A percentile compares a stretch with the other conserved stretches of the same genome.
Evolutionary conservation across 345 rosid genomes (phyloP).

Genomic region (Brassica carinata): DNA sequence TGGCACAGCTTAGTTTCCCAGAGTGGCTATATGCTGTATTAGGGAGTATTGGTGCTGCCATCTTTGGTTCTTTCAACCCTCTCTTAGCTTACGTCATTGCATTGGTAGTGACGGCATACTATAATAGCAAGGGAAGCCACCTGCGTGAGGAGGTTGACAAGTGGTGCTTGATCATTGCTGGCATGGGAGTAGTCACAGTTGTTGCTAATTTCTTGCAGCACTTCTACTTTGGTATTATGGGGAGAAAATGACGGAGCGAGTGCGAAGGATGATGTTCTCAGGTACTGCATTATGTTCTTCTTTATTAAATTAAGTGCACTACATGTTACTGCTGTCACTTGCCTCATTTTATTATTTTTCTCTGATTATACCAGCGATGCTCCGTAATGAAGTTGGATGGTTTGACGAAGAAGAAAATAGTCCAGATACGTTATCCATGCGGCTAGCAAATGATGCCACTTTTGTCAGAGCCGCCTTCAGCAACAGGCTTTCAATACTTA

Average conservation of each 20-base stretch:
- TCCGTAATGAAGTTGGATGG: conserved; percentile 99
- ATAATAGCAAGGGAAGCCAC: conserved; percentile 48
- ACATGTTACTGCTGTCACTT: conserved; percentile 24
- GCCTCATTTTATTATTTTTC: conserved; percentile 27
- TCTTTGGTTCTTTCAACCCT: conserved; percentile 98
- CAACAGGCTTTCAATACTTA: conserved; percentile 95
- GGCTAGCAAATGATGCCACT: conserved; percentile 99
- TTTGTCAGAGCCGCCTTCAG: conserved; percentile 99
- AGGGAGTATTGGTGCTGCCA: conserved; percentile 98
- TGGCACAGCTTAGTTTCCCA: conserved; percentile 91
- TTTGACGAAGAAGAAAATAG: conserved; percentile 97
- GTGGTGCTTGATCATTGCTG: conserved; percentile 98
- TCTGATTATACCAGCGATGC: conserved; percentile 75
- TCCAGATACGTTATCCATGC: conserved; percentile 97
- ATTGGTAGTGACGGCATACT: conserved; percentile 79
- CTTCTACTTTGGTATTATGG: conserved; percentile 99
- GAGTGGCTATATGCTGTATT: conserved; percentile 98
- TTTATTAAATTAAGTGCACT: background rate
- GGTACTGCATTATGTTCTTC: conserved; percentile 48
- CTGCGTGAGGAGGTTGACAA: conserved; percentile 75
- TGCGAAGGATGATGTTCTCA: conserved; percentile 99
- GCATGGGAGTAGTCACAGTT: conserved; percentile 98
- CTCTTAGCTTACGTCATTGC: conserved; percentile 95
- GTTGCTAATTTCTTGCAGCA: conserved; percentile 98
- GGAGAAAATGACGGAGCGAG: conserved; percentile 98